Percentiles rank a stretch among this genome's conserved stretches.
These are phyloP conservation scores for Trichaptum fuscoviolaceum DNA, from an alignment of 768 basidiomycete species.

Conservation along the genomic window DNA sequence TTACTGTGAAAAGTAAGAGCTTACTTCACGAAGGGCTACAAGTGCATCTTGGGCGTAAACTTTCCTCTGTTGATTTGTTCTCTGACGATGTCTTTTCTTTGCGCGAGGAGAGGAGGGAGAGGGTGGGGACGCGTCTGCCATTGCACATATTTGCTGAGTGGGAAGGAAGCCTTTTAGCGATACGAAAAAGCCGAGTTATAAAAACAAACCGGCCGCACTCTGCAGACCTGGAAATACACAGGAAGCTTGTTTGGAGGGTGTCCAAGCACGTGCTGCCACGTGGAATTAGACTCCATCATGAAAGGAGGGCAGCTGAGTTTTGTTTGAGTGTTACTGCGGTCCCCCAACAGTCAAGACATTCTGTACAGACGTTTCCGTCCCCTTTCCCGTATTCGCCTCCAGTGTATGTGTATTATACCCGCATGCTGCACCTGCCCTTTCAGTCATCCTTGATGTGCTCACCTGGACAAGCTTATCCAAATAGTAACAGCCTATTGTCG, in stretches of 20 bases:
- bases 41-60: not conserved
- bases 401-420: not conserved
- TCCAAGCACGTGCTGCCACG: constrained; percentile 1
- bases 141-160: constrained; percentile 4
- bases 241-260: not conserved
- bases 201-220: not conserved
- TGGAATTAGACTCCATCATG: not conserved
- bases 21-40: not conserved
- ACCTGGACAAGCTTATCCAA: not conserved
- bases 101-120: constrained; percentile 3
- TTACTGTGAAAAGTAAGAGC: not conserved
- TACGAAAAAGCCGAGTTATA: not conserved
- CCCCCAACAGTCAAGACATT: not conserved
- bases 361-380: not conserved
- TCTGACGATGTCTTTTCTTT: not conserved
- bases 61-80: constrained; percentile 2
- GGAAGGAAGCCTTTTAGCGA: constrained; percentile 1
- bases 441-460: not conserved
- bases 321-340: not conserved
- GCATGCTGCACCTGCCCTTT: not conserved
- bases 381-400: not conserved
- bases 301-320: not conserved
- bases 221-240: not conserved
- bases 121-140: constrained; percentile 6
- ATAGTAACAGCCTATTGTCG: not conserved